phyloP scores from a whole-genome alignment of 768 basidiomycete species.

The Kwoniella sp. region DNA sequence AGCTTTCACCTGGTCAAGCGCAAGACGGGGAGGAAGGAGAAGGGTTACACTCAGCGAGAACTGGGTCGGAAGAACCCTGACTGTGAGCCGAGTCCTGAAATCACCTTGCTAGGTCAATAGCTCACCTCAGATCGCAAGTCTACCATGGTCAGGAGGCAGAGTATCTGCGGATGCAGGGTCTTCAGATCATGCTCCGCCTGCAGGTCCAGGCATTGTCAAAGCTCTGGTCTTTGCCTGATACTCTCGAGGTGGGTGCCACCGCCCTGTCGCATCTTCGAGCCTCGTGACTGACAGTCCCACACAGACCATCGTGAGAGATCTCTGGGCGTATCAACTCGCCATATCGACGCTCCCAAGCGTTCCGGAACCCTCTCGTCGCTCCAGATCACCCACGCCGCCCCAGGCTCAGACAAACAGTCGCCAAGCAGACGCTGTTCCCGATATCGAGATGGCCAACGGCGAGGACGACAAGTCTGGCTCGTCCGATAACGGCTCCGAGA shows the following conservation, averaged over 20 bases:
- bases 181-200: constrained; percentile 73
- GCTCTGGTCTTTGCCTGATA: constrained; percentile 40
- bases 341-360: constrained; percentile 27
- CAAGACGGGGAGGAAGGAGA: constrained; percentile 57
- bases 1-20: constrained; percentile 65
- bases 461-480: constrained; percentile 29
- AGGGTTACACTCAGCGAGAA: constrained; percentile 55
- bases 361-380: constrained; percentile 5
- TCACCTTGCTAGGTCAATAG: neutral
- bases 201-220: constrained; percentile 56
- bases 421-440: too few species aligned
- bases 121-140: constrained; percentile 54
- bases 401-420: too few species aligned
- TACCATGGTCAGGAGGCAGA: constrained; percentile 76
- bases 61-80: constrained; percentile 59
- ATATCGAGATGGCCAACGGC: constrained; percentile 17
- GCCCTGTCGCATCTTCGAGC: neutral
- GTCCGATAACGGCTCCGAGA: constrained; percentile 24
- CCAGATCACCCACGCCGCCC: neutral
- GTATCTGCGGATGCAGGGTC: constrained; percentile 75
- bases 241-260: constrained; percentile 32
- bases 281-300: neutral
- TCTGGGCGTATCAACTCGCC: constrained; percentile 46
- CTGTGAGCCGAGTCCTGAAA: constrained; percentile 52
- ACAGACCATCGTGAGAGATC: constrained; percentile 46